phyloP scores from a whole-genome alignment of 768 basidiomycete species.

The Mycena pura region DNA sequence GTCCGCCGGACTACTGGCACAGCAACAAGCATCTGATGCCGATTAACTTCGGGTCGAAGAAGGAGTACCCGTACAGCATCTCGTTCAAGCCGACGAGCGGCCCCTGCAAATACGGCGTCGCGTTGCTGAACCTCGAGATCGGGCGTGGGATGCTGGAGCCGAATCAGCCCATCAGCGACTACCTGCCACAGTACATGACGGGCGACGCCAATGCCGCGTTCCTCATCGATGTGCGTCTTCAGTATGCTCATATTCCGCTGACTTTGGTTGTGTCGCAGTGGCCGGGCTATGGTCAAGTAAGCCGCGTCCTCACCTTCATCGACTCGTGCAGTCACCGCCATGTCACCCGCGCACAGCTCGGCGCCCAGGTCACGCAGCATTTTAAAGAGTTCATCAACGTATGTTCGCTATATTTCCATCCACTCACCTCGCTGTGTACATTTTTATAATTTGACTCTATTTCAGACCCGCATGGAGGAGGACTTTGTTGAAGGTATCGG shows the following conservation, averaged over 20 bases:
- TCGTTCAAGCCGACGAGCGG: constrained; percentile 16
- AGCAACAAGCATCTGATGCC: constrained; percentile 10
- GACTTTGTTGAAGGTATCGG: background rate
- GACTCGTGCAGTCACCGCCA: constrained; percentile 14
- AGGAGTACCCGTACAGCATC: constrained; percentile 8
- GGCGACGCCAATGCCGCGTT: constrained; percentile 2
- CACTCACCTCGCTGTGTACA: background rate
- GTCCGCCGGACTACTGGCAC: constrained; percentile 25
- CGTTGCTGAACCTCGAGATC: constrained; percentile 20
- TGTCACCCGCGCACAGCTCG: constrained; percentile 20
- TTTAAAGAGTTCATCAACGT: constrained; percentile 23
- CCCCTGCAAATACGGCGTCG: constrained; percentile 21
- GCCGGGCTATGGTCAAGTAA: constrained; percentile 21
- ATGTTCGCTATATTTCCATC: background rate
- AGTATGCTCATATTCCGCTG: background rate
- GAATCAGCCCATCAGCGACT: background rate
- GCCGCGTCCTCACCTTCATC: constrained; percentile 13
- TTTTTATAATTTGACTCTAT: background rate
- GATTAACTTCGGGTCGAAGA: background rate
- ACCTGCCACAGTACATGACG: background rate
- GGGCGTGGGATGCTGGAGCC: constrained; percentile 3
- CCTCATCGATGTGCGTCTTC: constrained; percentile 6
- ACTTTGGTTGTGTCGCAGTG: constrained; percentile 4
- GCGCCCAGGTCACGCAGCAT: constrained; percentile 11
- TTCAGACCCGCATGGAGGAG: constrained; percentile 7